Evolutionary conservation across 2,329 filamentous ascomycete genomes (phyloP).

Genomic region (Ophiostoma pallidulum): DNA sequence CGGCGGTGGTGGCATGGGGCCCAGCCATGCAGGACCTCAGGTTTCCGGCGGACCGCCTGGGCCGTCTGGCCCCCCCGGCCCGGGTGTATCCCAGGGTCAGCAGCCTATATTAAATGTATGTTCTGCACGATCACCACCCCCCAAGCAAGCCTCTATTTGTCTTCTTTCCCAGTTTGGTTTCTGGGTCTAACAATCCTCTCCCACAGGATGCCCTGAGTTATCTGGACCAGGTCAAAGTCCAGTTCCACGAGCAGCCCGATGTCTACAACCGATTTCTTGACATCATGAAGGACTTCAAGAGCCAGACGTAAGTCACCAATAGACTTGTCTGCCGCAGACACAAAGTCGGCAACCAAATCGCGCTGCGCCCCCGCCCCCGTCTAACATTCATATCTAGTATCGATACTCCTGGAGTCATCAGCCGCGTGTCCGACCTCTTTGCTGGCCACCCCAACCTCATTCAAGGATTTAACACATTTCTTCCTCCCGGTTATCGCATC

Average conservation of each 20-base stretch:
- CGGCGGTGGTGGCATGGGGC: conserved; percentile 30
- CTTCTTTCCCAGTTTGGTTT: neutral
- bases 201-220: conserved; percentile 72
- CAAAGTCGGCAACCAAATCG: too few relatives aligned
- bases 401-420: conserved; percentile 94
- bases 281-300: conserved; percentile 99
- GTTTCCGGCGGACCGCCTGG: conserved; percentile 18
- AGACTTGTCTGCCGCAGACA: neutral
- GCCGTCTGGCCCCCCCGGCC: conserved; percentile 29
- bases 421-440: conserved; percentile 89
- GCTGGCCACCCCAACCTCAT: conserved; percentile 92
- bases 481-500: conserved; percentile 91
- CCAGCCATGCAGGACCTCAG: conserved; percentile 26
- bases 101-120: conserved; percentile 72
- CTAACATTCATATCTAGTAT: conserved; percentile 45
- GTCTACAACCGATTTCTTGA: conserved; percentile 96
- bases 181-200: neutral
- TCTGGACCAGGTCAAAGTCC: conserved; percentile 95
- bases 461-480: conserved; percentile 95
- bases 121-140: conserved; percentile 11
- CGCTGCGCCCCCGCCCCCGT: neutral
- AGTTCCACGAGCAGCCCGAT: conserved; percentile 92
- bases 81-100: conserved; percentile 61
- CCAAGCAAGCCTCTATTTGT: too few relatives aligned
- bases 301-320: conserved; percentile 62